phyloP scores from a whole-genome alignment of 495 filamentous ascomycete species.

The Rhizodiscina lignyota region DNA sequence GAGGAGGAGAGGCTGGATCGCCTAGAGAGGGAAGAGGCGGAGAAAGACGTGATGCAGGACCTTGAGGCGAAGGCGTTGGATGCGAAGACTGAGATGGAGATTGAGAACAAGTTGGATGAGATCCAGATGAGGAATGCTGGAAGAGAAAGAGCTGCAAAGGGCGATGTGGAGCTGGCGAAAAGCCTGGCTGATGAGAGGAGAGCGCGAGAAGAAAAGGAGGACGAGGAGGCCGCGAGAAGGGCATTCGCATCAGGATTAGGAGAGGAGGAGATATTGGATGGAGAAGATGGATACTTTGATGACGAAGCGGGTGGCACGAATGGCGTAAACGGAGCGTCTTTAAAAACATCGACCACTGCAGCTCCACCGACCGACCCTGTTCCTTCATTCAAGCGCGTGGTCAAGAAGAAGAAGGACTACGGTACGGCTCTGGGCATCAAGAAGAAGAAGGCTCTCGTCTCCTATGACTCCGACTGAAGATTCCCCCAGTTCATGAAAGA shows the following conservation, averaged over 20 bases:
- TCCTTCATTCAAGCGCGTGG: slow-evolving; percentile 56
- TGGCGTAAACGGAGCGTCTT: slow-evolving; percentile 14
- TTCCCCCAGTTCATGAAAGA: too few relatives aligned
- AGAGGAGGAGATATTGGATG: slow-evolving; percentile 7
- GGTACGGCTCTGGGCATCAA: slow-evolving; percentile 68
- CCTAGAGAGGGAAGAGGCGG: slow-evolving; percentile 54
- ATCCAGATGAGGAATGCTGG: slow-evolving; percentile 83
- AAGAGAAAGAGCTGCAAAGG: slow-evolving; percentile 54
- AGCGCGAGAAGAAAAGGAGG: slow-evolving; percentile 56
- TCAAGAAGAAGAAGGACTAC: slow-evolving; percentile 73
- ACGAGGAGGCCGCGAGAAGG: slow-evolving; percentile 64
- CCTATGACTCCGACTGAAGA: too few relatives aligned
- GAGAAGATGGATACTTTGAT: slow-evolving; percentile 11
- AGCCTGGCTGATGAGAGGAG: slow-evolving; percentile 38
- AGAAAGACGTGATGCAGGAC: slow-evolving; percentile 60
- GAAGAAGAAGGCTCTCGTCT: slow-evolving; percentile 55
- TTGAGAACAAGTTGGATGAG: slow-evolving; percentile 92
- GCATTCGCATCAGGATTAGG: slow-evolving; percentile 51
- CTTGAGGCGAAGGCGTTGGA: slow-evolving; percentile 73
- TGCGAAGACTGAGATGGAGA: slow-evolving; percentile 91
- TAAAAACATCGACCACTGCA: slow-evolving; percentile 23
- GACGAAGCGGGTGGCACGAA: slow-evolving; percentile 27
- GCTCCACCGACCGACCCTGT: background rate
- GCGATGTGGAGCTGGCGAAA: slow-evolving; percentile 28
- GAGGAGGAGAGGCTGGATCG: slow-evolving; percentile 76